A percentile compares a stretch with the other conserved stretches of the same genome.
These are phyloP conservation scores for Stephania yunnanensis DNA, from an alignment of 164 flowering plant species.

Conservation along the genomic window DNA sequence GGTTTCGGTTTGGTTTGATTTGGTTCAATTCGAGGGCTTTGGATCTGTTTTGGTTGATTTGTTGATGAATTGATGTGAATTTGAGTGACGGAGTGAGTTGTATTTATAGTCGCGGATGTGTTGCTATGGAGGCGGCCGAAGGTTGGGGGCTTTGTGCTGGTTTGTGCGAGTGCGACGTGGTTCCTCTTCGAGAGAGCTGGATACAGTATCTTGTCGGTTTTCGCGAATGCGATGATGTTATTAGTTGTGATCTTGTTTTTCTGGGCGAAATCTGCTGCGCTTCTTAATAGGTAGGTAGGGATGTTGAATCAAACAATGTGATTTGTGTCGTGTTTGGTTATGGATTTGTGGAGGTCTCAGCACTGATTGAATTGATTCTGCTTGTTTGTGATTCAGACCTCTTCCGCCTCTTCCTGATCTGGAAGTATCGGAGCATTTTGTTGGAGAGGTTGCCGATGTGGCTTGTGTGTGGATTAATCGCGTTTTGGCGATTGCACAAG, in stretches of 20 bases:
- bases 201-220: constrained; percentile 45
- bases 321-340: background rate
- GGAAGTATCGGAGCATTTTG: constrained; percentile 58
- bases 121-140: constrained; percentile 61
- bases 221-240: constrained; percentile 60
- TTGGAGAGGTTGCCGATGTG: constrained; percentile 36
- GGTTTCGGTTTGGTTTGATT: background rate
- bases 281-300: constrained; percentile 58
- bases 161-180: constrained; percentile 52
- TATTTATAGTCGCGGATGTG: constrained; percentile 60
- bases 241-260: constrained; percentile 61
- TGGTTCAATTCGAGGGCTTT: background rate
- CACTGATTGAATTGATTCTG: background rate
- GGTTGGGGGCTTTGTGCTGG: constrained; percentile 31
- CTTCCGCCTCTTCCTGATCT: constrained; percentile 82
- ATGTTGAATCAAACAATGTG: background rate
- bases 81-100: background rate
- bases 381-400: constrained; percentile 44
- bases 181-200: constrained; percentile 60
- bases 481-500: constrained; percentile 51
- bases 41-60: background rate
- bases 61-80: background rate
- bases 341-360: background rate
- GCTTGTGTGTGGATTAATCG: constrained; percentile 43
- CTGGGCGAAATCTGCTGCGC: constrained; percentile 84